Evolutionary conservation across 78 protist species (phyloP).

Genomic region (Dictyostelium capitatum): DNA sequence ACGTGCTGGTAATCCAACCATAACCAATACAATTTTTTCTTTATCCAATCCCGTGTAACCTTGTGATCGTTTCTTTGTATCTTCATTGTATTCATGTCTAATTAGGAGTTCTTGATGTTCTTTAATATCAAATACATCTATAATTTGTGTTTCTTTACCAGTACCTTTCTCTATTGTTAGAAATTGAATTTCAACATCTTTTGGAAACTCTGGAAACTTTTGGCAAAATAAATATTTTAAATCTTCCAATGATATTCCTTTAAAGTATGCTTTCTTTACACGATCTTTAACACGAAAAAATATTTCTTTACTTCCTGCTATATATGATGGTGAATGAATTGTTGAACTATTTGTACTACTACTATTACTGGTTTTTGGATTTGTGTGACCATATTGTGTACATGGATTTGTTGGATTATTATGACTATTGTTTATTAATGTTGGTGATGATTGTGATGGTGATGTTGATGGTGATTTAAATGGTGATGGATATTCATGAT

Average conservation of each 20-base stretch:
- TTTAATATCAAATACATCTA: not conserved
- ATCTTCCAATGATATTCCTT: conserved; percentile 50
- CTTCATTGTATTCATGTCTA: conserved; percentile 58
- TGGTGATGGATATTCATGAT: not conserved
- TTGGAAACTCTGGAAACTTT: conserved; percentile 75
- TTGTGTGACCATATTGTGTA: not conserved
- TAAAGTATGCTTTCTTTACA: conserved; percentile 68
- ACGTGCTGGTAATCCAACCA: conserved; percentile 95
- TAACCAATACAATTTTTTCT: conserved; percentile 85
- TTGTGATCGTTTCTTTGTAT: conserved; percentile 49
- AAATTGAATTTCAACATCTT: conserved; percentile 52
- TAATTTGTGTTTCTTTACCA: conserved; percentile 32
- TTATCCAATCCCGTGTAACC: conserved; percentile 78
- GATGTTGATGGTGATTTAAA: not conserved
- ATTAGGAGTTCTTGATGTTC: conserved; percentile 65
- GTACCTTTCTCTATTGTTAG: not conserved
- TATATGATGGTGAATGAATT: conserved; percentile 2
- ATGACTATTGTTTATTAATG: not conserved
- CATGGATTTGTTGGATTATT: not conserved
- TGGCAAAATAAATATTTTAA: conserved; percentile 30
- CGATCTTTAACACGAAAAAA: conserved; percentile 76
- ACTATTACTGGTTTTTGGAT: not conserved
- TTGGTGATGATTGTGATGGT: not conserved
- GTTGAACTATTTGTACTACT: not conserved
- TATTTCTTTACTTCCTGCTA: conserved; percentile 28